Base-by-base conservation (phyloP, 441 rosid species). In the Erysimum pusillum region DNA sequence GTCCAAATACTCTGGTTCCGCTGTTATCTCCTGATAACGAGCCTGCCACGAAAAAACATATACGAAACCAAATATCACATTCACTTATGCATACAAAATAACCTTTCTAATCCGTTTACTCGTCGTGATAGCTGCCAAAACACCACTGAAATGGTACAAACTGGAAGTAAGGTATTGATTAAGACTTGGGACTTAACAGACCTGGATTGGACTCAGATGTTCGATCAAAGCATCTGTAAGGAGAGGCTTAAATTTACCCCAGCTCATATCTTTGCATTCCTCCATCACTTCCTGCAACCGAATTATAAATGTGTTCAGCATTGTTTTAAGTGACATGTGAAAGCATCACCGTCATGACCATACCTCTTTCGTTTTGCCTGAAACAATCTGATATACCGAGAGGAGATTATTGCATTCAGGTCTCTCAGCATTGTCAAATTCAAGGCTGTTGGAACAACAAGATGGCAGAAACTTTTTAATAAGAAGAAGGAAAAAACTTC, bases 371-470 rank as follows among this genome's bases (percentile, higher is more conserved):
- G 98, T 89, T 85, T 88, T 92, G 80, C 92, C 89, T 13, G 98
- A 86, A 79, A 95, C 76, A n/a, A 95, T 86, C 81, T 91, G 96
- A 86, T 91, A 92, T 59, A 95, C 80, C 2, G 97, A 89, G 74
- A 95, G 97, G 83, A 92, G 98, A 80, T 92, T 95, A 83, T 76
- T 85, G 90, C 98, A 95, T 84, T 95, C 98, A 52, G 96, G 97
- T 80, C 97, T 87, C 82, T 89, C 97, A 66, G 90, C 95, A 73
- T 89, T 92, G 72, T 88, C 99, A 79, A 91, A 92, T 80, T 92
- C 95, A 77, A 92, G 63, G 82, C 97, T 94, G 87, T 73, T 63
- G 66, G 18, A 61, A 64, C 28, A 66, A 49, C 67, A 75, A 49
- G 32, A 59, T 31, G 63, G 63, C 56, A 67, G 64, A 71, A 73